Conservation (phyloP, 2,329 filamentous ascomycete genomes). For the Fusarium goolgardi region DNA sequence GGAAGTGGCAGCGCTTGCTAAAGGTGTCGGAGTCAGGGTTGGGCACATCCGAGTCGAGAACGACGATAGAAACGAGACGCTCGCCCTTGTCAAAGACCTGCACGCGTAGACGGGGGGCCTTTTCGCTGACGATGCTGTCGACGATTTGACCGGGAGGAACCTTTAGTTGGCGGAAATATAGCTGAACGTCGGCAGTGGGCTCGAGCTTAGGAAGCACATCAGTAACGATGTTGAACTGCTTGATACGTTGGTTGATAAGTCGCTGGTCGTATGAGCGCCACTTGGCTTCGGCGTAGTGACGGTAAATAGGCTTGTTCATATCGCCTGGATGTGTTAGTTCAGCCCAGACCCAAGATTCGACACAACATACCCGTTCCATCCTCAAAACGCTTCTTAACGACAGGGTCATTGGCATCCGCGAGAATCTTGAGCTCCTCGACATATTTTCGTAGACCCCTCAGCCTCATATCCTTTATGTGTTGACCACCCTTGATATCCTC, state of each 20-base stretch:
- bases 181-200: constrained; percentile 80
- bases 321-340: constrained; percentile 69
- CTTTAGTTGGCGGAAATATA: constrained; percentile 79
- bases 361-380: constrained; percentile 78
- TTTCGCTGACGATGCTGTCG: constrained; percentile 77
- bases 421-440: constrained; percentile 85
- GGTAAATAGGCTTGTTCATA: constrained; percentile 97
- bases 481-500: constrained; percentile 71
- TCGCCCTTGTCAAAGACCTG: constrained; percentile 87
- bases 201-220: constrained; percentile 87
- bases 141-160: constrained; percentile 83
- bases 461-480: constrained; percentile 70
- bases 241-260: constrained; percentile 85
- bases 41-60: constrained; percentile 92
- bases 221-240: constrained; percentile 87
- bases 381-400: constrained; percentile 94
- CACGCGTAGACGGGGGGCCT: constrained; percentile 79
- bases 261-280: constrained; percentile 87
- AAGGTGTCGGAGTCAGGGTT: constrained; percentile 80
- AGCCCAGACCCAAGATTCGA: not conserved
- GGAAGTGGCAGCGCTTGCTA: constrained; percentile 84
- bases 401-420: constrained; percentile 93
- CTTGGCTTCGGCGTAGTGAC: constrained; percentile 85
- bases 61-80: constrained; percentile 83
- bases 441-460: constrained; percentile 77